These are phyloP conservation scores for Oxyria digyna DNA, from an alignment of 148 eudicot species.

Conservation along the genomic window DNA sequence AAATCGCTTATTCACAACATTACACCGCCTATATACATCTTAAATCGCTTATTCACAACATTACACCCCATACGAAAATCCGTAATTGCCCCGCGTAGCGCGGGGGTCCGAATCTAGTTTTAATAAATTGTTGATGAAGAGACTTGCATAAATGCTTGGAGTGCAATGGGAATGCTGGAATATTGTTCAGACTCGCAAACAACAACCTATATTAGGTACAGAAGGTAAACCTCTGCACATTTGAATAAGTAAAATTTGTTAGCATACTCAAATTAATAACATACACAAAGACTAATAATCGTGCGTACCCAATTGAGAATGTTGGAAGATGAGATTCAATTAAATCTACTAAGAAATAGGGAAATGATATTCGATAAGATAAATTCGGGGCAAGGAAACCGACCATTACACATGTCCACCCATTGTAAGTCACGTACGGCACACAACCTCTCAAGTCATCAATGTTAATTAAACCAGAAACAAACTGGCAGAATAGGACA, in stretches of 20 bases:
- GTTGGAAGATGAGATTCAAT: too few species aligned
- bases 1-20: too few species aligned
- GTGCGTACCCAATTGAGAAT: too few species aligned
- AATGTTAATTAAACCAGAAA: background rate
- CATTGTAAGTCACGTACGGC: background rate
- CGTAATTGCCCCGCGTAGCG: too few species aligned
- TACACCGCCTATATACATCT: too few species aligned
- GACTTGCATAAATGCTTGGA: background rate
- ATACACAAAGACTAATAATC: too few species aligned
- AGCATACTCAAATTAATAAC: too few species aligned
- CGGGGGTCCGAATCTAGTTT: too few species aligned
- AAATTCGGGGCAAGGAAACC: background rate
- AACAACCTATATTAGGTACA: background rate
- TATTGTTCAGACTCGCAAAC: background rate
- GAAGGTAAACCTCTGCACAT: too few species aligned
- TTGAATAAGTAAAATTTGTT: too few species aligned
- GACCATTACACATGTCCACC: background rate
- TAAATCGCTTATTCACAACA: too few species aligned
- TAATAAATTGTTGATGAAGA: background rate
- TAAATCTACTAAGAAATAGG: background rate
- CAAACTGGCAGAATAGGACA: background rate
- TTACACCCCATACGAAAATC: too few species aligned
- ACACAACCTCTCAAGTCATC: background rate
- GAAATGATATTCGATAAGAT: background rate
- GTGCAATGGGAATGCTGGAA: constrained; percentile 1